Evolutionary conservation across 176 grass and related monocot species (phyloP).

Genomic region (Hsuehochloa calcarea): DNA sequence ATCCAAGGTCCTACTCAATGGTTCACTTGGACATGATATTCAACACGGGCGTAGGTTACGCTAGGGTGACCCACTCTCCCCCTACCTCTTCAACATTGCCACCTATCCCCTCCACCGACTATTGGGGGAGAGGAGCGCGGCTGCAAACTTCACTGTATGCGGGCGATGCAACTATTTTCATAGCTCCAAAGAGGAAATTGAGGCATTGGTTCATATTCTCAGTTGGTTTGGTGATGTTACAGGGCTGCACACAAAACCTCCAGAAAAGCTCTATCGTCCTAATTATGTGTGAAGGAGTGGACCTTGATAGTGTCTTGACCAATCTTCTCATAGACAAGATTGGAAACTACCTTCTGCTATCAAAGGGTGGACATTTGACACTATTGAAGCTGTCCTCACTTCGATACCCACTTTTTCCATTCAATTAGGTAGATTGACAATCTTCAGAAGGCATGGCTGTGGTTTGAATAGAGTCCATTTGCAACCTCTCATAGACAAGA

Average conservation of each 20-base stretch:
- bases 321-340: neutral
- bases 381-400: no score
- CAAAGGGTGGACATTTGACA: no score
- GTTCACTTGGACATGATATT: neutral
- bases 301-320: neutral
- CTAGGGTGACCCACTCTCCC: neutral
- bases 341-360: no score
- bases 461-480: no score
- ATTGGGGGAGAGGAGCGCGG: no score
- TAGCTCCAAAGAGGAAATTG: neutral
- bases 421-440: no score
- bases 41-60: neutral
- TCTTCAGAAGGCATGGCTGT: no score
- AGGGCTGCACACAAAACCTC: neutral
- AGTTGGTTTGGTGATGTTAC: neutral
- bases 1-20: neutral
- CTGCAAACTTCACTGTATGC: neutral
- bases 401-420: no score
- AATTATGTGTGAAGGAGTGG: neutral
- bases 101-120: neutral
- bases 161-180: neutral
- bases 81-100: neutral
- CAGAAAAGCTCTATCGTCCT: neutral
- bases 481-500: no score
- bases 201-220: accelerated